Base-by-base conservation (phyloP, 2,329 filamentous ascomycete species). In the Stachybotrys echinatus region DNA sequence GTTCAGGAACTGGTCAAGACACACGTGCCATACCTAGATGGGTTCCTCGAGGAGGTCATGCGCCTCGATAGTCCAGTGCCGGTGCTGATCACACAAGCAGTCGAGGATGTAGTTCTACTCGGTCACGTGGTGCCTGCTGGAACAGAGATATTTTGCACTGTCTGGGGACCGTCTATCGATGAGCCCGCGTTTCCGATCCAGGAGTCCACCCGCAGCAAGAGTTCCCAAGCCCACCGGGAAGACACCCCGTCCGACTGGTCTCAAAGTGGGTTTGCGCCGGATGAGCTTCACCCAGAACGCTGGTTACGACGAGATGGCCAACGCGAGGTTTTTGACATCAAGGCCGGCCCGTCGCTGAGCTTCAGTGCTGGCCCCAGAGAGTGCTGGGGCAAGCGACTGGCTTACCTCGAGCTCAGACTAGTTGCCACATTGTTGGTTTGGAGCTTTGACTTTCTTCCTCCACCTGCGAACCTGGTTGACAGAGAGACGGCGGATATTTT, bases 11-110 rank as follows among this genome's bases (percentile, higher is more conserved):
- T 66, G 8, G 45, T 48, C 1, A 38, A 37, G 5, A n/a, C n/a
- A n/a, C 38, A 52, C 4, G 44, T 61, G 3, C 58, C 58, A 4
- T 65, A 63, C 52, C 58, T 66, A 10, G 64, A 66, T 44, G 63
- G 62, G 12, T 53, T 58, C 8, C 52, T 66, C 38, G 58, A 65
- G 49, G 64, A 69, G 50, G 53, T 58, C 1, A 52, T 67, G 12
- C 63, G 67, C 1, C 50, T 54, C 17, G 52, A 55, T n/a, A 53
- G 54, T 42, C 58, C 61, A 2, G 51, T 58, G 6, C 20, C 43
- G 8, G 50, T 59, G 5, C 48, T 64, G 12, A 58, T 62, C 12
- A 47, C 53, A 14, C 23, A 23, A 23, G 56, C 64, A 2, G 39
- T 47, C 31, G 34, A 47, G 18, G 63, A 67, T 27, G 61, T 60